phyloP scores from a whole-genome alignment of 768 basidiomycete genomes.

The Rhizopogon vulgaris region DNA sequence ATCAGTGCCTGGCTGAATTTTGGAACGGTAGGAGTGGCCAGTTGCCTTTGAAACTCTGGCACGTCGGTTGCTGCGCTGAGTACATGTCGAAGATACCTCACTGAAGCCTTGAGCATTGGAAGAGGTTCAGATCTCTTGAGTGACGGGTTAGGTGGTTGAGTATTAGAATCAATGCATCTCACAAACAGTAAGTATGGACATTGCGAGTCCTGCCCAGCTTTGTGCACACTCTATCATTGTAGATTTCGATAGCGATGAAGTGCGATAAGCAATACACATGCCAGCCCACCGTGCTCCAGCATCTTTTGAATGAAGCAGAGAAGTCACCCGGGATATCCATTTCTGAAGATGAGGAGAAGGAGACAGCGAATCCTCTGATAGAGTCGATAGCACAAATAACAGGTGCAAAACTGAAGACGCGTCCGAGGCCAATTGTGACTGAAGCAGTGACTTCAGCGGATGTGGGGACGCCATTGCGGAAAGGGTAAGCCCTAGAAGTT shows the following conservation, averaged over 20 bases:
- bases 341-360: conserved; percentile 66
- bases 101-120: conserved; percentile 54
- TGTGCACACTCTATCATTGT: conserved; percentile 67
- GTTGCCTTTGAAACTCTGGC: conserved; percentile 80
- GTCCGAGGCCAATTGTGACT: conserved; percentile 70
- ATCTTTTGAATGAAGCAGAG: conserved; percentile 73
- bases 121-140: conserved; percentile 62
- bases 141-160: conserved; percentile 18
- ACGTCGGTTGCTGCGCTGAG: conserved; percentile 54
- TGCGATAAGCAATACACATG: conserved; percentile 65
- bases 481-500: background rate
- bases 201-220: conserved; percentile 59
- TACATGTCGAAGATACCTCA: conserved; percentile 58
- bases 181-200: conserved; percentile 70
- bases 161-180: conserved; percentile 15
- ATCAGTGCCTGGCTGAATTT: conserved; percentile 63
- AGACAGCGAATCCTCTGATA: conserved; percentile 45
- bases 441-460: conserved; percentile 58
- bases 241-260: conserved; percentile 48
- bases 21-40: conserved; percentile 62
- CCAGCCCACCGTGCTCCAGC: conserved; percentile 77
- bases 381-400: conserved; percentile 49
- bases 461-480: conserved; percentile 40
- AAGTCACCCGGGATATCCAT: conserved; percentile 70
- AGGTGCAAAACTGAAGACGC: conserved; percentile 51